Evolutionary conservation across 1,139 yeast genomes (phyloP), one percentile per base, ranked within the genome.

Genomic region (Hansenula sp.): DNA sequence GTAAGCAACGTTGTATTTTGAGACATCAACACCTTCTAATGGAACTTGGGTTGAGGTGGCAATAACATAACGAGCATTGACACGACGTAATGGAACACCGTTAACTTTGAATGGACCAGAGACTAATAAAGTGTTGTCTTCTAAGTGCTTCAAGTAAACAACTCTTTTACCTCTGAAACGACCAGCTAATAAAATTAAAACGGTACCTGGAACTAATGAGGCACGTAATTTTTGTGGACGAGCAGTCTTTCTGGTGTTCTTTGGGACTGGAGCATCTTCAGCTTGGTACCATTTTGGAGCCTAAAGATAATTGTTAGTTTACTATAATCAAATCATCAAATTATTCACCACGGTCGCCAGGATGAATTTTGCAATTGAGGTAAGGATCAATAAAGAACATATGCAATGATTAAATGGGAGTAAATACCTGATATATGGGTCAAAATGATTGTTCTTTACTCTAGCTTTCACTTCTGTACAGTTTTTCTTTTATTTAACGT

Each of bases 91-190:
- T 74, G 99, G 99, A 62, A 93, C 99, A 82, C 99, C 99, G 77
- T 94, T 94, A 67, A 93, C 89, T 85, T 93, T 94, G 96, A 93
- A 94, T 70, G 99, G 99, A 72, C 99, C 99, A 55, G 97, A 78
- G 59, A 93, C 96, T 71, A 93, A 87, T 69, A 94, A 81, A 60
- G 98, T 93, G 91, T 88, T 89, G 84, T 94, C 99, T 79, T 90
- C 98, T 72, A 94, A 84, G 77, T 85, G 78, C 87, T 93, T 93
- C 73, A 93, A 85, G 90, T 86, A 88, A 57, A 93, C 98, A 66
- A 93, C 99, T 81, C 99, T 93, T 90, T 93, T 94, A 74, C 99
- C 99, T 79, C 99, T 88, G 96, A 90, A 93, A 79, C 97, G 91
- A 74, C 99, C 99, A 68, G 99, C 98, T 74, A 94, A 84, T 73